These are phyloP conservation scores for Claviceps cyperi DNA, from an alignment of 2,329 filamentous ascomycete species.

Conservation along the genomic window DNA sequence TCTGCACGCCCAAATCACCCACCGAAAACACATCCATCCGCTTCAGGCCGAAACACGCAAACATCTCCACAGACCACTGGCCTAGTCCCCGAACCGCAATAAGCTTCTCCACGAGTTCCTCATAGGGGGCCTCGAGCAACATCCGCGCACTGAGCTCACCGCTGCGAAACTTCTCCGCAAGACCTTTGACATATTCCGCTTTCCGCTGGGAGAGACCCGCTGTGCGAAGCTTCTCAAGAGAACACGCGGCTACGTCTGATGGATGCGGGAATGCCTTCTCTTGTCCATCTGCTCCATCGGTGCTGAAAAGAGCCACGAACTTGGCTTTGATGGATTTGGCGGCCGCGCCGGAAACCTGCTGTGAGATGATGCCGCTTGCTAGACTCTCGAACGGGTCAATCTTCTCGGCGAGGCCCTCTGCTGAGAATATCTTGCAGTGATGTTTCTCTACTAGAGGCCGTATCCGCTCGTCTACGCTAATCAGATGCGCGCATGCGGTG, in stretches of 20 bases:
- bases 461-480: constrained; percentile 58
- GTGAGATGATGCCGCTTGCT: constrained; percentile 78
- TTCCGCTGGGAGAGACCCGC: constrained; percentile 89
- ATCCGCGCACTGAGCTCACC: constrained; percentile 65
- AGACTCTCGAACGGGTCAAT: constrained; percentile 82
- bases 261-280: constrained; percentile 55
- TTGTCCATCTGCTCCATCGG: constrained; percentile 18
- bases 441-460: constrained; percentile 58
- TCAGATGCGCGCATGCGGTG: constrained; percentile 60
- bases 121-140: constrained; percentile 67
- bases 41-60: constrained; percentile 90
- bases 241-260: constrained; percentile 48
- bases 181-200: constrained; percentile 81
- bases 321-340: constrained; percentile 79
- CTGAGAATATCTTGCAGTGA: constrained; percentile 65
- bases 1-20: constrained; percentile 85
- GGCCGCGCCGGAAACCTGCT: constrained; percentile 89
- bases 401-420: constrained; percentile 66
- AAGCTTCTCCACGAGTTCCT: constrained; percentile 69
- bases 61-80: constrained; percentile 93
- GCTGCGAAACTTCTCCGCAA: constrained; percentile 64
- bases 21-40: constrained; percentile 85
- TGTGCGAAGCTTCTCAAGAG: constrained; percentile 56
- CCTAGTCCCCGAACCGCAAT: constrained; percentile 80
- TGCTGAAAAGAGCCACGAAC: constrained; percentile 60